Base-by-base conservation (phyloP, 2,329 filamentous ascomycete species). In the Fusarium nygamai region DNA sequence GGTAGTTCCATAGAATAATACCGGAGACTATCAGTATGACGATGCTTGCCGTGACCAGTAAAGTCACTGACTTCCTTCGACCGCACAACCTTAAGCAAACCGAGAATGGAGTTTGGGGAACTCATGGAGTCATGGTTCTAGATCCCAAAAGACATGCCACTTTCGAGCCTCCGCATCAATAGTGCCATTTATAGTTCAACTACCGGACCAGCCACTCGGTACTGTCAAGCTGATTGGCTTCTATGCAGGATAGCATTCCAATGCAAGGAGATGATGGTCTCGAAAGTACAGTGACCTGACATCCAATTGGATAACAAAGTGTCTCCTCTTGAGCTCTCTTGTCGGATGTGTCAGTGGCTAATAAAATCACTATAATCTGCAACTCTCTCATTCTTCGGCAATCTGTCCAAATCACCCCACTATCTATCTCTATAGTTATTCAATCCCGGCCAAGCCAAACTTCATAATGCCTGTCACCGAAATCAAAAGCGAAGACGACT, bases 381-480 rank as follows among this genome's bases (percentile, higher is more conserved):
- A 11, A 8, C 1, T 10, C 4, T 34, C 22, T 19, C 9, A 9
- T 33, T n/a, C 11, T 2, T 8, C 16, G 0, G 4, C 17, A 13
- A 8, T 10, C 3, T 9, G 4, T 36, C 9, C 17, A 36, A 36
- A 5, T 10, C 5, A 3, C 17, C 19, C 8, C 36, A 38, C 17
- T 38, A 38, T 3, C 10, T 24, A 10, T 20, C 22, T 11, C 1
- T 6, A 24, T 34, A 7, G 19, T 1, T 5, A 14, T 4, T 11
- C 0, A 20, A 4, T 8, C 6, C 22, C 3, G 1, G 3, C 4
- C 22, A 20, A 34, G 4, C 6, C 3, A 38, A 11, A 38, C 19
- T 3, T 3, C 19, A 12, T 0, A 16, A 53, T 38, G 50, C n/a
- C 50, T 2, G 13, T 67, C 34, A 36, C 10, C 6, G 4, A 43